A percentile compares a stretch with the other conserved stretches of the same genome.
These are phyloP conservation scores for Phytophthora hybrid DNA, from an alignment of 352 stramenopile genomes.

Conservation along the genomic window DNA sequence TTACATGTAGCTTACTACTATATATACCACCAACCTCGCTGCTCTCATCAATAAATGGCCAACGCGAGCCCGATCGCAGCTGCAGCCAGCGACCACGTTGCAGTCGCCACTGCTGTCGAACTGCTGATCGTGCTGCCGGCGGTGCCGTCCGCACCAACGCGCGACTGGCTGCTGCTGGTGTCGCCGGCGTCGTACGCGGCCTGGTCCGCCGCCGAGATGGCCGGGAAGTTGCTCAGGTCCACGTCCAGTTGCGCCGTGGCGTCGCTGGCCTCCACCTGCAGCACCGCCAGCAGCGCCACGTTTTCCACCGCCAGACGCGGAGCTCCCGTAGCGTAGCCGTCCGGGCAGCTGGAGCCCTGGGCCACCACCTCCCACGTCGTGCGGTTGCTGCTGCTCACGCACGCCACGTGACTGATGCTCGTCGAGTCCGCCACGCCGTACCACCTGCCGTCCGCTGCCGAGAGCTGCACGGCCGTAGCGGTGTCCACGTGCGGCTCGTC, in stretches of 20 bases:
- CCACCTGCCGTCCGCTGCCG: slow-evolving; percentile 60
- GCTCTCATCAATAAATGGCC: too few species aligned
- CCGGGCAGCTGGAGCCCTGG: slow-evolving; percentile 54
- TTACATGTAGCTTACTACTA: too few species aligned
- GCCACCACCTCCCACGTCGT: slow-evolving; percentile 55
- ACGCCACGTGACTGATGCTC: slow-evolving; percentile 61
- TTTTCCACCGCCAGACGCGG: slow-evolving; percentile 65
- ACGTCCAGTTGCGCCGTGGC: slow-evolving; percentile 58
- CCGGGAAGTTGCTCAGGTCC: slow-evolving; percentile 54
- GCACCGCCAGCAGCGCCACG: slow-evolving; percentile 40
- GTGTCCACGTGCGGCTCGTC: slow-evolving; percentile 52
- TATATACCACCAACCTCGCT: too few species aligned
- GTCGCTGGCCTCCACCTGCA: slow-evolving; percentile 38
- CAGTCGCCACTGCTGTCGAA: background rate
- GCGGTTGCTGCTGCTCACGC: slow-evolving; percentile 58
- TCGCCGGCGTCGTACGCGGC: slow-evolving; percentile 47
- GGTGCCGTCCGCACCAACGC: slow-evolving; percentile 8
- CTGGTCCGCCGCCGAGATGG: slow-evolving; percentile 56
- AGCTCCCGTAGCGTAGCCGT: slow-evolving; percentile 42
- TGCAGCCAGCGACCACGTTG: slow-evolving; percentile 4
- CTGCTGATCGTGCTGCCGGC: slow-evolving; percentile 20
- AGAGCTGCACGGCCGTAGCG: slow-evolving; percentile 53
- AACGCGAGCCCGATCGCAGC: background rate
- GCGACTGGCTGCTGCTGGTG: slow-evolving; percentile 33
- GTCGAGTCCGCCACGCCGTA: slow-evolving; percentile 53